phyloP scores from a whole-genome alignment of 2,329 filamentous ascomycete genomes.

The Pseudonectria foliicola region DNA sequence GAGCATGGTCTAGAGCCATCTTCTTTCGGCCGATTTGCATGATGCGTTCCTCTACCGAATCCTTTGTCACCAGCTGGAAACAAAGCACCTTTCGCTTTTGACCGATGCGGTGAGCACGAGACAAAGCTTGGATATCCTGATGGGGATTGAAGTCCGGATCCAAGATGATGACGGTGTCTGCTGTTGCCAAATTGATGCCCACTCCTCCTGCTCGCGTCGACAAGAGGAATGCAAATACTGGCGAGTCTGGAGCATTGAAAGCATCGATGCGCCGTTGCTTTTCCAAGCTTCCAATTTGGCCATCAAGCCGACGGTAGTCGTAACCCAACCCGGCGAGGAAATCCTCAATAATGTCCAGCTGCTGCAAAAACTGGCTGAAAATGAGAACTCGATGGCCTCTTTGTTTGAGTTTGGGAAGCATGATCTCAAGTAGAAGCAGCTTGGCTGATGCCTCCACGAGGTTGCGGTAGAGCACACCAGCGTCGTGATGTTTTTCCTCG shows the following conservation, averaged over 20 bases:
- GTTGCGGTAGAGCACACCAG: slow-evolving; percentile 63
- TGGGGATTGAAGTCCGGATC: slow-evolving; percentile 98
- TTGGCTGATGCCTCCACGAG: slow-evolving; percentile 89
- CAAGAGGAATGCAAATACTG: slow-evolving; percentile 81
- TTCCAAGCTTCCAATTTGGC: slow-evolving; percentile 69
- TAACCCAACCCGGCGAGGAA: slow-evolving; percentile 73
- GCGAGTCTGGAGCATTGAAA: slow-evolving; percentile 79
- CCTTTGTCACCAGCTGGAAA: slow-evolving; percentile 87
- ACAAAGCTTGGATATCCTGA: slow-evolving; percentile 93
- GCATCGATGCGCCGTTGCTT: slow-evolving; percentile 93
- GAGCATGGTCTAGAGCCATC: slow-evolving; percentile 87
- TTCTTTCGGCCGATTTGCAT: slow-evolving; percentile 94
- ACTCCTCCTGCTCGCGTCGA: slow-evolving; percentile 94
- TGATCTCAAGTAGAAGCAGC: slow-evolving; percentile 71
- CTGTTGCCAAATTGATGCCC: slow-evolving; percentile 93
- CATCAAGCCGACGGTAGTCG: slow-evolving; percentile 74
- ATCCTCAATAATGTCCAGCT: slow-evolving; percentile 86
- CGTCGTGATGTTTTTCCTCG: slow-evolving; percentile 67
- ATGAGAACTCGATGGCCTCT: slow-evolving; percentile 86
- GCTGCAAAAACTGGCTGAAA: slow-evolving; percentile 90
- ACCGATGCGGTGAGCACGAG: slow-evolving; percentile 89
- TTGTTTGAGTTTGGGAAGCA: slow-evolving; percentile 80
- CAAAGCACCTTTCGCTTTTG: slow-evolving; percentile 94
- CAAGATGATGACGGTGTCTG: slow-evolving; percentile 95
- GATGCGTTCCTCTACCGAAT: slow-evolving; percentile 89